Conservation (phyloP, 176 grass and related monocot species). For the Typha latifolia region DNA sequence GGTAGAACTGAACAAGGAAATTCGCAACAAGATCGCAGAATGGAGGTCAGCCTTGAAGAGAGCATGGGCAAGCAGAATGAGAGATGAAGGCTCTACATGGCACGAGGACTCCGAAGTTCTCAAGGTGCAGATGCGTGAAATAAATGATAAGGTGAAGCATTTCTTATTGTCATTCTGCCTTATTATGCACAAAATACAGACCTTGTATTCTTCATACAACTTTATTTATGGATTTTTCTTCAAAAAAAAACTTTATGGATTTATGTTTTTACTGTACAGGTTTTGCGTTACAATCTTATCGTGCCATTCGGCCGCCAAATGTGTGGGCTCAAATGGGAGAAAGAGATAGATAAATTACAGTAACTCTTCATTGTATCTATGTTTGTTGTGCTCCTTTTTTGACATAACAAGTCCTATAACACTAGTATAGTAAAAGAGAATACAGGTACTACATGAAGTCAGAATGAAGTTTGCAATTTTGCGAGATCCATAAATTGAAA, state of each 20-base stretch:
- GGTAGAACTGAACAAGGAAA: slow-evolving; percentile 91
- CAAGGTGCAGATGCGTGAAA: slow-evolving; percentile 49
- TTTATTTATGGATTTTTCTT: background rate
- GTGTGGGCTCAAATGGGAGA: slow-evolving; percentile 86
- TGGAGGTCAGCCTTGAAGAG: slow-evolving; percentile 53
- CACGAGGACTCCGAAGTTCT: slow-evolving; percentile 34
- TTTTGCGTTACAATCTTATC: slow-evolving; percentile 81
- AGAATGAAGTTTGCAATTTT: too few relatives aligned
- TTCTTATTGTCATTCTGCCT: background rate
- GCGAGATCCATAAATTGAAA: too few relatives aligned
- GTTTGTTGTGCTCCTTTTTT: too few relatives aligned
- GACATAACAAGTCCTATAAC: too few relatives aligned
- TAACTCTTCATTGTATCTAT: background rate
- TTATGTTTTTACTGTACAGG: slow-evolving; percentile 32
- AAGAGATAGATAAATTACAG: slow-evolving; percentile 54
- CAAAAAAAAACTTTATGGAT: too few relatives aligned
- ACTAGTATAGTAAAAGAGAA: too few relatives aligned
- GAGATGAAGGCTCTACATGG: slow-evolving; percentile 31
- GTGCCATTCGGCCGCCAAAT: slow-evolving; percentile 83
- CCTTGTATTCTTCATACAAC: too few relatives aligned
- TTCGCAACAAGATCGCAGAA: slow-evolving; percentile 29
- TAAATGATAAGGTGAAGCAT: slow-evolving; percentile 61
- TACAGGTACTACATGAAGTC: too few relatives aligned
- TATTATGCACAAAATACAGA: too few relatives aligned
- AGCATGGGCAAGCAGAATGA: slow-evolving; percentile 37